Conservation (phyloP, 2,329 filamentous ascomycete genomes). For the Diaporthe australafricana region DNA sequence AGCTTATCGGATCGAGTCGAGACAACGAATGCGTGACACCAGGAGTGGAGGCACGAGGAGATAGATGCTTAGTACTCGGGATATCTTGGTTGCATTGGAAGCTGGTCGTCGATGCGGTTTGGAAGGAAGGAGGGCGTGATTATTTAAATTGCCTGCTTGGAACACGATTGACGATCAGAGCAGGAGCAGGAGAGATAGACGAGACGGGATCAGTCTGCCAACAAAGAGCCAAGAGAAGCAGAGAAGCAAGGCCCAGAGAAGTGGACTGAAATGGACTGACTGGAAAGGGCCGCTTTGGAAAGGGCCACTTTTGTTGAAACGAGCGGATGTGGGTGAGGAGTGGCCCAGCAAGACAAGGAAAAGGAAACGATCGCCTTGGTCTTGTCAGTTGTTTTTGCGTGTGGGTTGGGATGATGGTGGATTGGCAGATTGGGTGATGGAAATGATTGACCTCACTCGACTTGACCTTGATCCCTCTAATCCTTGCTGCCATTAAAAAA, state of each 20-base stretch:
- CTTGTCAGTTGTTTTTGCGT: neutral
- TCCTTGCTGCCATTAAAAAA: neutral
- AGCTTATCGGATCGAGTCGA: neutral
- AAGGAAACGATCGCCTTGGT: neutral
- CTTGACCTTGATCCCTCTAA: neutral
- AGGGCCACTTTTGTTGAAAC: slow-evolving; percentile 26
- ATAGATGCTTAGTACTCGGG: neutral
- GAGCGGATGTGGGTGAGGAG: slow-evolving; percentile 9
- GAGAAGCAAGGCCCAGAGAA: neutral
- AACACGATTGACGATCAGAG: neutral
- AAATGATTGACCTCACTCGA: neutral
- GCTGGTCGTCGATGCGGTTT: neutral
- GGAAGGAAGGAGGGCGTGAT: neutral
- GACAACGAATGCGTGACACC: too few relatives aligned
- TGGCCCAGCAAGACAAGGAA: neutral
- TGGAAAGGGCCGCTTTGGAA: neutral
- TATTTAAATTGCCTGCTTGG: neutral
- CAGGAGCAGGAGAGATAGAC: neutral
- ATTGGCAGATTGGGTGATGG: neutral
- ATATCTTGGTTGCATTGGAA: neutral
- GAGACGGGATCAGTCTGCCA: neutral
- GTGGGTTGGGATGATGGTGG: neutral
- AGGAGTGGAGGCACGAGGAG: neutral
- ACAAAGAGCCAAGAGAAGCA: neutral
- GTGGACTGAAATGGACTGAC: neutral